Conservation (phyloP, 1,139 yeast species). For the Maudiozyma humilis region DNA sequence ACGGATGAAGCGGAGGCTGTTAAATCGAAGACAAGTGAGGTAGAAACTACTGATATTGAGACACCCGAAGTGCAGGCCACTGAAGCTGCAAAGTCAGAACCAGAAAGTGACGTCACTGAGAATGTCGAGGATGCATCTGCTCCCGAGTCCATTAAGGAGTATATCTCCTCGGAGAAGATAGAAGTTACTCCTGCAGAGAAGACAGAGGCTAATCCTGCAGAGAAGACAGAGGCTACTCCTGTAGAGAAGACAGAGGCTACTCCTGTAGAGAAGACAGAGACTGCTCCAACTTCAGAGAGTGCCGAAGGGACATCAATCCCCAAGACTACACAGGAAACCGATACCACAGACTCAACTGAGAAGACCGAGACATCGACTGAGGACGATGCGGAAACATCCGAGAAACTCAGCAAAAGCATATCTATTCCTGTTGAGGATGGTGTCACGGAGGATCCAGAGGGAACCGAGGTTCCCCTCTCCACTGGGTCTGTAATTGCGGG, state of each 20-base stretch:
- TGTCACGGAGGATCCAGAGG: no score
- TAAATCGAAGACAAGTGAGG: no score
- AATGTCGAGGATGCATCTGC: not conserved
- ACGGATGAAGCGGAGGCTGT: not conserved
- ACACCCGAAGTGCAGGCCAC: not conserved
- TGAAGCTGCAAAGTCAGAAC: not conserved
- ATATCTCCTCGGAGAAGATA: not conserved
- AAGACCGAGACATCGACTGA: not conserved
- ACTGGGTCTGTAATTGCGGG: not conserved
- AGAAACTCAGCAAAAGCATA: no score
- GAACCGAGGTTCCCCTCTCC: no score
- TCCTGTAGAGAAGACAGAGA: not conserved
- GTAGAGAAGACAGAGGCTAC: no score
- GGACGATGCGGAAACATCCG: not conserved
- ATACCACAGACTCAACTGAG: not conserved
- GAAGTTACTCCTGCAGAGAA: not conserved
- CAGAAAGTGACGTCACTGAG: conserved; percentile 1
- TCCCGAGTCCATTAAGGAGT: not conserved
- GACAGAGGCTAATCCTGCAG: not conserved
- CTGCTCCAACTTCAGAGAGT: not conserved
- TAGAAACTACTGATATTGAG: not conserved
- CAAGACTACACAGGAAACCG: not conserved
- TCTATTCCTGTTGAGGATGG: no score
- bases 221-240: no score
- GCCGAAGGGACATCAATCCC: not conserved